Percentiles rank a stretch among this genome's conserved stretches.
phyloP scores from a whole-genome alignment of 129 eudicot genomes.

The Tanacetum coccineum region DNA sequence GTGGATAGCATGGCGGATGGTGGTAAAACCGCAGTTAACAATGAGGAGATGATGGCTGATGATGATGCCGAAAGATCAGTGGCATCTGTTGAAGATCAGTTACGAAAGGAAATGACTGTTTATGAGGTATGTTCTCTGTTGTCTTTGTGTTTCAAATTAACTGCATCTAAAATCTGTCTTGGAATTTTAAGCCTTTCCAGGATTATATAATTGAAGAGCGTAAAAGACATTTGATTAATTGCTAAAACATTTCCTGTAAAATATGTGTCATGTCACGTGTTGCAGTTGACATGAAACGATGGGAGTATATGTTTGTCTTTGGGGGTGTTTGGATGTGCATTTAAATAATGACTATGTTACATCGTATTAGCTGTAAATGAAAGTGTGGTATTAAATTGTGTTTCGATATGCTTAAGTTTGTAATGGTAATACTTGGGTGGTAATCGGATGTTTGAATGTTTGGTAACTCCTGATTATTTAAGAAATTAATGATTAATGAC shows the following conservation, averaged over 20 bases:
- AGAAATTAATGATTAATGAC: background rate
- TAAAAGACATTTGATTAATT: slow-evolving; percentile 9
- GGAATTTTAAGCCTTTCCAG: background rate
- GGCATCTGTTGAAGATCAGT: slow-evolving; percentile 92
- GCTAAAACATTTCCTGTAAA: background rate
- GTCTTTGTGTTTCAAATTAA: background rate
- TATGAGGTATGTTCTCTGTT: slow-evolving; percentile 66
- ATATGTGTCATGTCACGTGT: background rate
- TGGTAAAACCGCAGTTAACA: slow-evolving; percentile 45
- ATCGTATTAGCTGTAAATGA: background rate
- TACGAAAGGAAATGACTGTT: slow-evolving; percentile 88
- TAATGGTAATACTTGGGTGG: background rate
- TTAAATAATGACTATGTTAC: background rate
- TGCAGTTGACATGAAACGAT: background rate
- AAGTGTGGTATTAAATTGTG: background rate
- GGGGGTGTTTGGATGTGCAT: background rate
- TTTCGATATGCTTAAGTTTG: background rate
- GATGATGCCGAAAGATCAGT: slow-evolving; percentile 85
- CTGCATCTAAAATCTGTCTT: background rate
- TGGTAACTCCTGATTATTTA: background rate
- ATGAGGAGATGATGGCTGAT: slow-evolving; percentile 73
- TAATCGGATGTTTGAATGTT: background rate
- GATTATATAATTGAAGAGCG: background rate
- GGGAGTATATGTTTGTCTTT: background rate
- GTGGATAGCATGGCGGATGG: slow-evolving; percentile 56